phyloP scores from a whole-genome alignment of 352 stramenopile genomes.

The Pythium inflatum region DNA sequence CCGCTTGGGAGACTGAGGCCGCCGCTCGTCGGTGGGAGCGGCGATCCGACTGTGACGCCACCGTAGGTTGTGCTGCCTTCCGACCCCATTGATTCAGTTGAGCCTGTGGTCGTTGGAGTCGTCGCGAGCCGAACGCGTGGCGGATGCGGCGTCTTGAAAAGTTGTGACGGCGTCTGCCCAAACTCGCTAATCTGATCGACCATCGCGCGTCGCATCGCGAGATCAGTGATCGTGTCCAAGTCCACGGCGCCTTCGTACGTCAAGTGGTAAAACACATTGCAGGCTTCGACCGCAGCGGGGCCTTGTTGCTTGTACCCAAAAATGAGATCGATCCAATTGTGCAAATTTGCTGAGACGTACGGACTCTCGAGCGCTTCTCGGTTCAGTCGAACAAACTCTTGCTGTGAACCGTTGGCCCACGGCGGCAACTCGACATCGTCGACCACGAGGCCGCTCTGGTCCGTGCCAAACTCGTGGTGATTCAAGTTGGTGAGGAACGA shows the following conservation, averaged over 20 bases:
- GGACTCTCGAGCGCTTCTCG: constrained; percentile 95
- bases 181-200: constrained; percentile 98
- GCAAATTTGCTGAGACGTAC: constrained; percentile 94
- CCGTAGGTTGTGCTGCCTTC: neutral
- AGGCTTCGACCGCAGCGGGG: constrained; percentile 87
- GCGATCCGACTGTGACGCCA: constrained; percentile 9
- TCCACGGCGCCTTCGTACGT: constrained; percentile 98
- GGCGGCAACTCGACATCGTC: constrained; percentile 92
- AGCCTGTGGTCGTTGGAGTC: neutral
- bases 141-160: constrained; percentile 87
- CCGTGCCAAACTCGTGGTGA: constrained; percentile 92
- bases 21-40: neutral
- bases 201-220: constrained; percentile 75
- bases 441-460: constrained; percentile 84
- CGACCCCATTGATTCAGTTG: neutral
- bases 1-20: constrained; percentile 11
- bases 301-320: constrained; percentile 98
- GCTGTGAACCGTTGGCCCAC: constrained; percentile 93
- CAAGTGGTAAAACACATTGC: constrained; percentile 98
- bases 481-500: constrained; percentile 97
- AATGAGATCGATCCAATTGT: constrained; percentile 99
- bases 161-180: constrained; percentile 96
- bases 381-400: constrained; percentile 96
- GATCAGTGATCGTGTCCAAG: constrained; percentile 83
- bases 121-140: constrained; percentile 30